phyloP scores from a whole-genome alignment of 345 rosid species.

The Euphorbia lathyris region DNA sequence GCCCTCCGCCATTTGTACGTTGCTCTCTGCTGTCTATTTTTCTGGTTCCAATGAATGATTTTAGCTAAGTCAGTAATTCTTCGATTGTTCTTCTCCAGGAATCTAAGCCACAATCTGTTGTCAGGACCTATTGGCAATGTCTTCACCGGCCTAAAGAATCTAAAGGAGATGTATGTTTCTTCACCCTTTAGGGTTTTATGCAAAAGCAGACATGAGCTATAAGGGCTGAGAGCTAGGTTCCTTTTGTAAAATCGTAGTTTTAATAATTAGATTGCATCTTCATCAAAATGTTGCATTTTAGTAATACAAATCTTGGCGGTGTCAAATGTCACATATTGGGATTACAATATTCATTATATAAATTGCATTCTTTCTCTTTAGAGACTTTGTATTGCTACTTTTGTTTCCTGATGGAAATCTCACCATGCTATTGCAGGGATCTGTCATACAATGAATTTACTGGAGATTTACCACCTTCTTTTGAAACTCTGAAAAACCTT shows the following conservation, averaged over 20 bases:
- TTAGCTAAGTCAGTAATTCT: neutral
- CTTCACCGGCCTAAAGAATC: conserved; percentile 58
- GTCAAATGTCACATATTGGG: neutral
- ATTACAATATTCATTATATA: neutral
- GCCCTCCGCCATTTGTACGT: conserved; percentile 67
- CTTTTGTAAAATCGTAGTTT: too few relatives aligned
- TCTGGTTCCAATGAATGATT: conserved; percentile 6
- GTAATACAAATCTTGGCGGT: neutral
- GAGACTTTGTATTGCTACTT: neutral
- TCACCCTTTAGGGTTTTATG: conserved; percentile 1
- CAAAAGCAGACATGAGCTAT: neutral
- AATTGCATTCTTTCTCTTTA: conserved; percentile 2
- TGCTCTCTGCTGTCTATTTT: conserved; percentile 4
- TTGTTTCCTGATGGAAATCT: neutral
- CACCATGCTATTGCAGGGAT: conserved; percentile 53
- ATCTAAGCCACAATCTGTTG: conserved; percentile 74
- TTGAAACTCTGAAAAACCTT: conserved; percentile 65
- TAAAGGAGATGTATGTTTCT: conserved; percentile 67
- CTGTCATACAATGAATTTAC: conserved; percentile 70
- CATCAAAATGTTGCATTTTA: conserved; percentile 2
- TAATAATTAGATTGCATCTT: neutral
- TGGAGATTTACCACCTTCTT: conserved; percentile 88
- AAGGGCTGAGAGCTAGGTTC: neutral
- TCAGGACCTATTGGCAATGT: conserved; percentile 85
- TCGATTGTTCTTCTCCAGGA: conserved; percentile 43